Conservation (phyloP, 2,329 filamentous ascomycete genomes). For the Penicillium digitatum region DNA sequence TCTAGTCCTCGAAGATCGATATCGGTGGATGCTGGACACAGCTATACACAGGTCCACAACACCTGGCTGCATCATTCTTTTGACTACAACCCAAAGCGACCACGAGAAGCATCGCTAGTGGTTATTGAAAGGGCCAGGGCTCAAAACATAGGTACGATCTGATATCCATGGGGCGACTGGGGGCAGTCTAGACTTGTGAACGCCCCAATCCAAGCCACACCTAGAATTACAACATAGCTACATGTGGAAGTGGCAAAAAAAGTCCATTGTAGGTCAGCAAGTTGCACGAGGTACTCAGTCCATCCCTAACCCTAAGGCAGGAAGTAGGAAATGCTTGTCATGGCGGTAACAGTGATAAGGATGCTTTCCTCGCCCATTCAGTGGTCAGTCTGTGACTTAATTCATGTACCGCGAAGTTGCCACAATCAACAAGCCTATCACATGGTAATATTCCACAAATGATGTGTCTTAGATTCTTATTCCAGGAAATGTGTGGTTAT, state of each 20-base stretch:
- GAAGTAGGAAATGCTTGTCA: too few species aligned
- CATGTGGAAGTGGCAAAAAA: background rate
- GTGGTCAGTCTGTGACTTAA: too few species aligned
- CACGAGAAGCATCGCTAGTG: background rate
- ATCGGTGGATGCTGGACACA: too few species aligned
- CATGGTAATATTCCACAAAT: too few species aligned
- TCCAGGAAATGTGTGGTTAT: too few species aligned
- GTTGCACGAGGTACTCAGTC: background rate
- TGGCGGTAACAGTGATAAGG: too few species aligned
- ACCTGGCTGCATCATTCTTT: background rate
- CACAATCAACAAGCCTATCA: too few species aligned
- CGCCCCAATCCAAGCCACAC: background rate
- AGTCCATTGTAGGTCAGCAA: background rate
- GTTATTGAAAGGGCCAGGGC: too few species aligned
- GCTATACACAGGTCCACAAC: background rate
- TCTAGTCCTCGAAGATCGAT: background rate
- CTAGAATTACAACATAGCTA: background rate
- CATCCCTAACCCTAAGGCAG: background rate
- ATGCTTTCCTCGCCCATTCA: too few species aligned
- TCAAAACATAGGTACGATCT: background rate
- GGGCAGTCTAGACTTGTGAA: background rate
- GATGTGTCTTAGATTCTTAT: too few species aligned
- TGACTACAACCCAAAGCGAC: background rate
- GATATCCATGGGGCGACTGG: too few species aligned
- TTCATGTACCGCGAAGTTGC: too few species aligned